Evolutionary conservation across 2,329 filamentous ascomycete species (phyloP), one percentile per base, ranked within the genome.

Genomic region (Colletotrichum sidae): DNA sequence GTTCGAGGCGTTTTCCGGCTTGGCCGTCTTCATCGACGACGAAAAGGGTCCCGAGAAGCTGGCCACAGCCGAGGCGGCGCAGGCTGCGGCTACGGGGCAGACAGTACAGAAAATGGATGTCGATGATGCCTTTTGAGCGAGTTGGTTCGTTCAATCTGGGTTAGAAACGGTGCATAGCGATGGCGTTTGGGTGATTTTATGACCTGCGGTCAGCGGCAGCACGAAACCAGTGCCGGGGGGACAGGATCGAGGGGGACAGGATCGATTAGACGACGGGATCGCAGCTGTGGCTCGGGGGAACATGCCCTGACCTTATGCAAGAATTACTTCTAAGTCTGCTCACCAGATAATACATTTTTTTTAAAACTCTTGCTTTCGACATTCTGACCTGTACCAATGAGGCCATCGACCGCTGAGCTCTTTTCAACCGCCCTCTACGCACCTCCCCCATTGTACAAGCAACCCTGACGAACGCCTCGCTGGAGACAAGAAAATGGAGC

Each of bases 1-100:
- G 74, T 92, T 93, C 67, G 94, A 97, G 74, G 94, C 95, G 0
- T 98, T 97, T 78, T 89, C 92, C 0, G 96, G 96, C 0, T 77
- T 99, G 66, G 93, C 92, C 1, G 92, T 97, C 46, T 96, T 97
- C 71, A 83, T 99, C 46, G 90, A 87, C 41, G 93, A 97, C 50
- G 94, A 97, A 73, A 87, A 86, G 77, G 71, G 74, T 2, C 73
- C 70, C 2, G 79, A 81, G 49, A 75, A 73, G 8, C 73, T 78
- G 8, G 68, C 77, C 6, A 75, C 74, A 0, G 71, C 74, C 4
- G 78, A 70, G 0, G 77, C 79, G 2, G 75, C 72, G 34, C 77
- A 80, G 52, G 78, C 74, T 38, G 78, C 76, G 44, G 44, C 39
- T 10, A 74, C 71, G 53, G 76, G 70, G 5, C 68, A 68, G 56